Evolutionary conservation across 768 basidiomycete species (phyloP), one percentile per base, ranked within the genome.

Genomic region (Suillus occidentalis): DNA sequence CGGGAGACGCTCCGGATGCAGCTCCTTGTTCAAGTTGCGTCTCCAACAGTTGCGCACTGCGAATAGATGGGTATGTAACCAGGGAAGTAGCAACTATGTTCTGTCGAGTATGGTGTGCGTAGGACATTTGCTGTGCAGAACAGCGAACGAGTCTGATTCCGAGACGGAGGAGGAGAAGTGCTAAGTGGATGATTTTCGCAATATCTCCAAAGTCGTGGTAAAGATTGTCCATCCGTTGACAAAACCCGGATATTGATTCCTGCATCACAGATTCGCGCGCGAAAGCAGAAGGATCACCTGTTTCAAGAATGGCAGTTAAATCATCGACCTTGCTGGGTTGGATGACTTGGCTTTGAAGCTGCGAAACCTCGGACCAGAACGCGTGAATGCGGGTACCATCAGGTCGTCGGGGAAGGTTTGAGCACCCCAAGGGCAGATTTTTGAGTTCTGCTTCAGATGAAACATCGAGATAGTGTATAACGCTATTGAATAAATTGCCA

Each of bases 121-220:
- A 14, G 28, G 37, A 47, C 4, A 56, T 59, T 65, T 72, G 65
- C 45, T 69, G 69, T 0, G 75, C 67, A 57, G 72, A 56, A 56
- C 76, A 75, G 10, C 73, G 77, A 4, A 83, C 65, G 57, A 91
- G 75, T 7, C 89, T 85, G 43, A 97, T 75, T 20, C 96, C 97
- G 36, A 96, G 78, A 60, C 87, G 87, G 66, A 92, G 76, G 57
- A 88, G 82, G 5, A 84, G 81, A 18, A 94, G 78, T 2, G 90
- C 88, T 40, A 89, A 77, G 63, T 85, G 85, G 22, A 98, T 78
- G 1, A 92, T 88, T 42, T 78, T 73, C 50, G 80, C 83, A 63
- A 99, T 81, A 75, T 99, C 97, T 34, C 76, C 73, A 67, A 89
- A 90, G 40, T 91, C 88, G 0, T 81, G 72, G 74, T 97, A 97